Base-by-base conservation (phyloP, 768 basidiomycete species). In the Calocybe cyanea region DNA sequence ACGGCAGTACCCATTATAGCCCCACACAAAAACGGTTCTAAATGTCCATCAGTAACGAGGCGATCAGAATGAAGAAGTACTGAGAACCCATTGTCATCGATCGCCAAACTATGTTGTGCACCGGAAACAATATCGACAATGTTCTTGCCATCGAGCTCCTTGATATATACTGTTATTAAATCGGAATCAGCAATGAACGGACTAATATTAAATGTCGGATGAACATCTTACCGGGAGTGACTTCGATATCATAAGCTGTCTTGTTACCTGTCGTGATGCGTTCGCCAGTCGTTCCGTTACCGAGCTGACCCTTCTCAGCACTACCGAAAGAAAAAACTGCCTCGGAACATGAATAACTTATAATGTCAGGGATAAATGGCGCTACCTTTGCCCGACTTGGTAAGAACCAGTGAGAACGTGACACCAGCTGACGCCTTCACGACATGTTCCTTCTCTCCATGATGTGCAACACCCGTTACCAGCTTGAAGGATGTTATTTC, bases 1-100 rank as follows among this genome's bases (percentile, higher is more conserved):
- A 14, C 95, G 82, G 52, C 92, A 93, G 61, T 96, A 95, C 7
- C 89, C 90, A 47, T 89, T 90, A 59, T 85, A 91, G 4, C 90
- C 91, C 87, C 89, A 93, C 5, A 86, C 83, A 55, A 87, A 88
- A 6, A 89, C 84, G 41, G 82, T 63, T 1, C 89, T 91, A 49
- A 35, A 33, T 18, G 7, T 14, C 4, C 11, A 18, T 17, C 3
- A 37, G 17, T n/a, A 23, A 23, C 8, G 17, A 37, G 17, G 10
- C 10, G 20, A 32, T 33, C 19, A 21, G 9, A n/a, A 14, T 18
- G 38, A 38, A 24, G 28, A n/a, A 40, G 40, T 18, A 8, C 19
- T 35, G 14, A 5, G 38, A 36, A 82, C 87, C 92, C 91, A 24
- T 83, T 77, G 4, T 75, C 68, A 62, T 90, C 91, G 3, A 96